phyloP scores from a whole-genome alignment of 1,284 basidiomycete genomes.

The Macrocystidia cucumis region DNA sequence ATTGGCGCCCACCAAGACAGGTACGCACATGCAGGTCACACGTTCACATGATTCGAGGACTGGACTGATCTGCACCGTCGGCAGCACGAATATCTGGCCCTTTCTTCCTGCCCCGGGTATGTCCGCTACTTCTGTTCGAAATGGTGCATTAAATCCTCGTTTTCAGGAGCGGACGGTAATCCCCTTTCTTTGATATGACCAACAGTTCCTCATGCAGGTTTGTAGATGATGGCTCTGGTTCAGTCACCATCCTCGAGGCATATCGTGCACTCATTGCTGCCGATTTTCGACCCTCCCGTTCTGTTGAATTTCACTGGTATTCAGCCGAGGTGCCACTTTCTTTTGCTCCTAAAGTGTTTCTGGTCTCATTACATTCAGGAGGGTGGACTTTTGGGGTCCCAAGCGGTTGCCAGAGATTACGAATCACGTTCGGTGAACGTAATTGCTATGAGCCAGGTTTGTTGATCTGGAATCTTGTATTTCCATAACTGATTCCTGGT shows the following conservation, averaged over 20 bases:
- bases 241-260: conserved; percentile 86
- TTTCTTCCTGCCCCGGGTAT: conserved; percentile 84
- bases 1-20: conserved; percentile 90
- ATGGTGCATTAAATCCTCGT: conserved; percentile 4
- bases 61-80: conserved; percentile 9
- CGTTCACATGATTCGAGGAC: conserved; percentile 10
- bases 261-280: conserved; percentile 79
- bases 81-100: conserved; percentile 79
- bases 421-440: conserved; percentile 58
- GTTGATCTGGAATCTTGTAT: conserved; percentile 6
- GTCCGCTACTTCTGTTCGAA: conserved; percentile 11
- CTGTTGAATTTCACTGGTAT: conserved; percentile 96
- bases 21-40: conserved; percentile 24
- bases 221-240: conserved; percentile 87
- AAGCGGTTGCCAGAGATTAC: conserved; percentile 84
- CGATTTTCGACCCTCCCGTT: conserved; percentile 68
- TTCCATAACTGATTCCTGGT: conserved; percentile 7
- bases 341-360: neutral
- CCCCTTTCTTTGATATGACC: conserved; percentile 8
- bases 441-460: conserved; percentile 83
- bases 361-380: conserved; percentile 41
- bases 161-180: conserved; percentile 73
- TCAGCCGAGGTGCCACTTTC: conserved; percentile 65
- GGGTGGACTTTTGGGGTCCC: conserved; percentile 91
- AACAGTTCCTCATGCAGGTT: conserved; percentile 6